phyloP scores from a whole-genome alignment of 257 asterid species.

The Petunia secreta region DNA sequence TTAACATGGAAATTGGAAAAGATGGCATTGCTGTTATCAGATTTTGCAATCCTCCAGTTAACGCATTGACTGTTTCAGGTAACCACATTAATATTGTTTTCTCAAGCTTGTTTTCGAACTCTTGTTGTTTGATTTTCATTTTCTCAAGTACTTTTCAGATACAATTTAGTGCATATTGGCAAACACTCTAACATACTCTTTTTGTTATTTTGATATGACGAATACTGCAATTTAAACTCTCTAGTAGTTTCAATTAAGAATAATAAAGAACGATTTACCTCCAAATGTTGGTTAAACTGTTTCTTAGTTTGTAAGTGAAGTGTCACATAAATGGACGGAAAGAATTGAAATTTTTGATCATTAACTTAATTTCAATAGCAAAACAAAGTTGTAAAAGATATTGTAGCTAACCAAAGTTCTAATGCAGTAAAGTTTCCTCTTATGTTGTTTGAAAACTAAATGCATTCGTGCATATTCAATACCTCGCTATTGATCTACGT shows the following conservation, averaged over 20 bases:
- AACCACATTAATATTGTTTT: neutral
- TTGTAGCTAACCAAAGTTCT: too few relatives aligned
- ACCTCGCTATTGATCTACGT: too few relatives aligned
- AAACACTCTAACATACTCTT: neutral
- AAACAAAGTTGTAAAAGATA: too few relatives aligned
- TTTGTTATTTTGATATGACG: neutral
- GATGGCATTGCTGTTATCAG: constrained; percentile 26
- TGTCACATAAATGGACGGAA: too few relatives aligned
- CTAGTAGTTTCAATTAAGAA: neutral
- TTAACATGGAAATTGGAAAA: constrained; percentile 19
- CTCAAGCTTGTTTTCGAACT: neutral
- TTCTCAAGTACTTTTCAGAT: neutral
- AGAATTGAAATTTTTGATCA: too few relatives aligned
- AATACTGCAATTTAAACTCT: neutral
- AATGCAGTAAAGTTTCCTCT: too few relatives aligned
- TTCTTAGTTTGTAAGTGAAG: too few relatives aligned
- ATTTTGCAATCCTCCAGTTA: constrained; percentile 22
- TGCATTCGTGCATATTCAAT: too few relatives aligned
- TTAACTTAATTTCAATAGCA: too few relatives aligned
- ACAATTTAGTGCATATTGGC: neutral
- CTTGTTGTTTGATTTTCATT: neutral
- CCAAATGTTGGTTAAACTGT: too few relatives aligned
- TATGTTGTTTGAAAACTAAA: too few relatives aligned
- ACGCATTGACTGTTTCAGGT: constrained; percentile 20
- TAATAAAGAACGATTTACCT: too few relatives aligned